Evolutionary conservation across 2,329 filamentous ascomycete genomes (phyloP).

Genomic region (Aspergillus felis): DNA sequence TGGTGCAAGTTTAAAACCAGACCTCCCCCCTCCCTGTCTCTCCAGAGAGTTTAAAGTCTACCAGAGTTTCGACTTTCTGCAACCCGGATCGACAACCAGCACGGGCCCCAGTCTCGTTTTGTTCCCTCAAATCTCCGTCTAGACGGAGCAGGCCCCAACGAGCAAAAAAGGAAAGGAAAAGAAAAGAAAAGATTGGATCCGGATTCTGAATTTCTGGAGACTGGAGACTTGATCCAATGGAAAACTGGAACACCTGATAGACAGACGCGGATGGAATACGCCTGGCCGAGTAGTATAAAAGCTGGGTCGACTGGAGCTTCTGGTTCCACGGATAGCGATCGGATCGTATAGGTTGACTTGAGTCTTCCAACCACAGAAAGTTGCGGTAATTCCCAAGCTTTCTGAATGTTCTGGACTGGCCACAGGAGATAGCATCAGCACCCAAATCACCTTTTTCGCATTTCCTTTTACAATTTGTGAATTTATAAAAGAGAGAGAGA

Average conservation of each 20-base stretch:
- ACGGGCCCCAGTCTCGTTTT: constrained; percentile 16
- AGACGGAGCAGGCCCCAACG: neutral
- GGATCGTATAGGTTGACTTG: constrained; percentile 14
- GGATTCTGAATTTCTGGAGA: neutral
- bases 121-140: neutral
- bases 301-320: constrained; percentile 20
- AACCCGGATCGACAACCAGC: constrained; percentile 22
- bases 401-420: constrained; percentile 11
- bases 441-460: neutral
- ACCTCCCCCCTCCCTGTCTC: constrained; percentile 5
- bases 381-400: constrained; percentile 29
- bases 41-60: constrained; percentile 21
- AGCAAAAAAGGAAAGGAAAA: neutral
- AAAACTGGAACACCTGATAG: neutral
- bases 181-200: neutral
- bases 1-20: constrained; percentile 18
- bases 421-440: constrained; percentile 6
- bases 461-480: neutral
- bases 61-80: constrained; percentile 23
- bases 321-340: constrained; percentile 27
- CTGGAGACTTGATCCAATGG: neutral
- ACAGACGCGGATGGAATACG: neutral
- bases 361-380: constrained; percentile 18
- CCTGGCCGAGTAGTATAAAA: constrained; percentile 8
- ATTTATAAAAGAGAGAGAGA: neutral